Percentiles rank a stretch among this genome's conserved stretches.
phyloP scores from a whole-genome alignment of 140 eudicot species.

The Cichorium intybus region DNA sequence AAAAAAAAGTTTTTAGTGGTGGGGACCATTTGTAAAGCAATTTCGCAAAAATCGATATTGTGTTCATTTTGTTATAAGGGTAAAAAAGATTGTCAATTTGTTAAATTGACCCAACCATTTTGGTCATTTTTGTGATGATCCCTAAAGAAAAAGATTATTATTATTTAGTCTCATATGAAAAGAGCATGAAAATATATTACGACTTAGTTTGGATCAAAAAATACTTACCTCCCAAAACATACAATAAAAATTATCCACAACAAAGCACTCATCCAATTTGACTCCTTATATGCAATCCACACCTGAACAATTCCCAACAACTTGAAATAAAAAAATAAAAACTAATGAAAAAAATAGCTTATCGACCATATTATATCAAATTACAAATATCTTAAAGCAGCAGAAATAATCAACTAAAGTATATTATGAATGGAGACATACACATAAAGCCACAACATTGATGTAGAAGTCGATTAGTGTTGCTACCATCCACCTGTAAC shows the following conservation, averaged over 20 bases:
- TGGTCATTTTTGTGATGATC: too few relatives aligned
- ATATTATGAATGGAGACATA: conserved; percentile 10
- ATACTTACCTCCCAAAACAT: conserved; percentile 65
- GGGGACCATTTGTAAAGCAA: too few relatives aligned
- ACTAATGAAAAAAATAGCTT: not conserved
- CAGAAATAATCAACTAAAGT: not conserved
- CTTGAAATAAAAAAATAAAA: not conserved
- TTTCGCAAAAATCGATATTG: too few relatives aligned
- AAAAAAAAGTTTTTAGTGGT: too few relatives aligned
- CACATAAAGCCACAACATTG: conserved; percentile 64
- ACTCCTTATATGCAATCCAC: conserved; percentile 80
- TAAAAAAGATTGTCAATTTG: too few relatives aligned
- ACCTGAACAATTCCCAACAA: conserved; percentile 38
- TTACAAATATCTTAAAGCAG: not conserved
- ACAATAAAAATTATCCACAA: conserved; percentile 57
- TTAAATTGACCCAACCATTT: too few relatives aligned
- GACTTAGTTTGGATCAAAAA: too few relatives aligned
- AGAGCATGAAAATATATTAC: not conserved
- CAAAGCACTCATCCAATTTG: conserved; percentile 52
- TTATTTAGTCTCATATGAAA: too few relatives aligned
- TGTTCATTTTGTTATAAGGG: too few relatives aligned
- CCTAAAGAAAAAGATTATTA: too few relatives aligned
- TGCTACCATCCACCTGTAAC: conserved; percentile 77
- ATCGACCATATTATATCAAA: conserved; percentile 30
- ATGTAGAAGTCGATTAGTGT: conserved; percentile 82